phyloP scores from a whole-genome alignment of 306 rosid genomes.

The Vigna hirtella region DNA sequence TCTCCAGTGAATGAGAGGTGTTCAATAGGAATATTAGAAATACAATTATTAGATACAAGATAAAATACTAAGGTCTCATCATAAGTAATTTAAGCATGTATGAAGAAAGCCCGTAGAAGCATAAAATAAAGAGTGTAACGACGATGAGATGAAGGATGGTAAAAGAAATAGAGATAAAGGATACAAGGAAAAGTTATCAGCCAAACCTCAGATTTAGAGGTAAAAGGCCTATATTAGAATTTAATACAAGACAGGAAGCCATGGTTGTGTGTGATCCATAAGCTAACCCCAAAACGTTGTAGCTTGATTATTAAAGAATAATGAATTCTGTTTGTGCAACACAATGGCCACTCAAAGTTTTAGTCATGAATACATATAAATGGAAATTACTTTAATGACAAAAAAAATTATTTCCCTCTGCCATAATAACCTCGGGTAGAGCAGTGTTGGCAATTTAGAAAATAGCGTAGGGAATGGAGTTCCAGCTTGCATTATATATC shows the following conservation, averaged over 20 bases:
- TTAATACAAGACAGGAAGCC: background rate
- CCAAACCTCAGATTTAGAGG: background rate
- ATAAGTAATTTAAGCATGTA: too few species aligned
- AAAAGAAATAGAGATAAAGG: background rate
- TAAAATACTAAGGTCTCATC: too few species aligned
- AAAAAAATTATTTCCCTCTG: conserved; percentile 1
- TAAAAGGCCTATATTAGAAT: background rate
- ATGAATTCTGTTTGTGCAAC: background rate
- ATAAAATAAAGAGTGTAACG: background rate
- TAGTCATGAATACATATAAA: background rate
- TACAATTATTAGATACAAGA: too few species aligned
- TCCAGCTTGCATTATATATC: conserved; percentile 19
- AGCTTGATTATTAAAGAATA: conserved; percentile 20
- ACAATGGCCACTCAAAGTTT: background rate
- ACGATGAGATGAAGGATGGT: background rate
- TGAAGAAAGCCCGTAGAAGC: too few species aligned
- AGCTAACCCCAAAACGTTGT: background rate
- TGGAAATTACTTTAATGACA: background rate
- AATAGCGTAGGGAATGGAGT: conserved; percentile 5
- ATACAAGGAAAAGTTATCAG: background rate
- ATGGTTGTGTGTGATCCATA: background rate
- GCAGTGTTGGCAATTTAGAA: background rate
- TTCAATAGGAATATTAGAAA: too few species aligned
- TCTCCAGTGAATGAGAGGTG: too few species aligned
- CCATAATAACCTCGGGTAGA: background rate